Evolutionary conservation across 805 yeast genomes (phyloP), one percentile per base, ranked within the genome.

Genomic region (Kluyveromyces aestuarii): DNA sequence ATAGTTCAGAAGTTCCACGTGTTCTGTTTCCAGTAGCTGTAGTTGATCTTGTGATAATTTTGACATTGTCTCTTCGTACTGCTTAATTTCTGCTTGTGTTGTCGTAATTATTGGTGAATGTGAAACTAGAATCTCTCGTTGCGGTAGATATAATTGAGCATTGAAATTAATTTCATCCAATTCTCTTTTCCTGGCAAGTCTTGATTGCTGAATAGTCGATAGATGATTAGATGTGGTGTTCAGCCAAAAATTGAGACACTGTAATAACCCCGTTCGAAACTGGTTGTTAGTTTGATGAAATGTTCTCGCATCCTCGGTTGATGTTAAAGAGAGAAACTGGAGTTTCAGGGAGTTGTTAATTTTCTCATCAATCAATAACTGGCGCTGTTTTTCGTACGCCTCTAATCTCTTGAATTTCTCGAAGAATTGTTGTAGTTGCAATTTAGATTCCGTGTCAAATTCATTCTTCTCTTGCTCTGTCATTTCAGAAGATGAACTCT

Each of bases 11-110:
- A 75, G 55, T 50, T 76, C 77, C 48, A 76, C 71, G 60, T 82
- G 85, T 58, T 84, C 93, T 17, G 67, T 63, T 48, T 78, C 75
- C 30, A 83, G 65, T 45, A 76, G 69, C 55, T 79, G 81, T 14
- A 82, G 55, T 58, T 83, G 88, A 50, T 78, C 79, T 48, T 75
- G 79, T 0, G 76, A 55, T 11, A 68, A 52, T 37, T 59, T 60
- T 1, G 64, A 51, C 10, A 65, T 56, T 5, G 77, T 58, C 14
- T 67, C 62, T 27, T 66, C 60, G 50, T 66, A 71, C 9, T 62
- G 67, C 14, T 66, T 61, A 2, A 69, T 62, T 45, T 68, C 70
- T 10, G 58, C 64, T 37, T 59, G 62, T 8, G 63, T 56, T 16
- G 56, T 55, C 39, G 60, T 65, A 8, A 56, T 52, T 8, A 51